Base-by-base conservation (phyloP, 148 eudicot genomes). In the Vaccinium corymbosum region DNA sequence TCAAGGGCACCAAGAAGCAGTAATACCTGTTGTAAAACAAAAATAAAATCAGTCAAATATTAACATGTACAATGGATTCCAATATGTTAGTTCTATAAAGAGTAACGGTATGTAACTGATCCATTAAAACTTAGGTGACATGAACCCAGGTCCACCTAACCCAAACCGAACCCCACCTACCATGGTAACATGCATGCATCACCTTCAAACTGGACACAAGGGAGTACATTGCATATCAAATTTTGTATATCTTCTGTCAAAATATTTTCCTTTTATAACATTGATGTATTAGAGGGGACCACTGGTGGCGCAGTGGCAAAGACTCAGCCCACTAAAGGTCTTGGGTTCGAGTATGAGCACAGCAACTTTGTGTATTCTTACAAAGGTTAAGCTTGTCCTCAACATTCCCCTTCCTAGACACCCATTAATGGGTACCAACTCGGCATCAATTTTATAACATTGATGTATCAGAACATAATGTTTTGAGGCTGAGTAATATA, bases 1-100 rank as follows among this genome's bases (percentile, higher is more conserved):
- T 89, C 85, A 94, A 85, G 38, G 98, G 95, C 83, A 93, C 94
- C 91, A 97, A 82, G 83, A 93, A 91, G 89, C 94, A 93, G 87
- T 97, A 97, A 83, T 93, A 97, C 86, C 99, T 97, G 94, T 82
- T 70, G 42, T 48, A 84, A 9, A 85, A 85, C 46, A 82, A 51
- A 4, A 76, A 52, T 17, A 72, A 35, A 10, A 29, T 81, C 82
- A 66, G 56, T 66, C 55, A 32, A 29, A 62, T 42, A n/a, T 27
- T 53, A 52, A 66, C 7, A 82, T 52, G 38, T 10, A 68, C 17
- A 68, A 68, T 12, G 10, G n/a, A 42, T n/a, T 56, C 68, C 32
- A 62, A 61, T 3, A 14, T 80, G 74, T 42, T 62, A 80, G 7
- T n/a, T 19, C 16, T 3, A 19, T 38, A 22, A 62, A 62, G 4